Conservation (phyloP, 2,329 filamentous ascomycete genomes). For the Penicillium verrucosum region DNA sequence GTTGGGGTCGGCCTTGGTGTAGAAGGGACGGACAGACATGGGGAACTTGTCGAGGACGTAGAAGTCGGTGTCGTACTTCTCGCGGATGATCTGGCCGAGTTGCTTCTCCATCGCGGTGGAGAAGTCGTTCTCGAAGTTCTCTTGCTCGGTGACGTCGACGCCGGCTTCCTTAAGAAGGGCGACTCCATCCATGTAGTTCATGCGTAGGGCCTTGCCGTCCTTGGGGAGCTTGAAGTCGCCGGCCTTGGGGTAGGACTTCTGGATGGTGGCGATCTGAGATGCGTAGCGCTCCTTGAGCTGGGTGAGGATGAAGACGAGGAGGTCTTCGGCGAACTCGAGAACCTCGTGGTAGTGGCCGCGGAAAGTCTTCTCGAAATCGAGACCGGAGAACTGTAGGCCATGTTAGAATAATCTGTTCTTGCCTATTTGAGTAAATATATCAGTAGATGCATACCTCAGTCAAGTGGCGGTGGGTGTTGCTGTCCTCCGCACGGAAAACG, state of each 20-base stretch:
- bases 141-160: slow-evolving; percentile 50
- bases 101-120: slow-evolving; percentile 56
- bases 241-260: slow-evolving; percentile 50
- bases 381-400: slow-evolving; percentile 45
- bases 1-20: slow-evolving; percentile 74
- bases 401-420: slow-evolving; percentile 18
- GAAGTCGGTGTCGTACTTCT: slow-evolving; percentile 93
- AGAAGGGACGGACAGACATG: slow-evolving; percentile 81
- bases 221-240: slow-evolving; percentile 51
- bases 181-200: slow-evolving; percentile 52
- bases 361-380: slow-evolving; percentile 54
- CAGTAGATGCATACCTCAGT: slow-evolving; percentile 50
- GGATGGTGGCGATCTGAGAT: slow-evolving; percentile 45
- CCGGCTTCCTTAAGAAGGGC: slow-evolving; percentile 48
- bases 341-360: slow-evolving; percentile 51
- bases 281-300: slow-evolving; percentile 46
- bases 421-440: no score
- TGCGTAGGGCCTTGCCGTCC: slow-evolving; percentile 47
- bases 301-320: slow-evolving; percentile 49
- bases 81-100: slow-evolving; percentile 79
- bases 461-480: slow-evolving; percentile 64
- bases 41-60: slow-evolving; percentile 98
- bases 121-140: slow-evolving; percentile 48
- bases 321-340: slow-evolving; percentile 48
- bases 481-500: slow-evolving; percentile 66